Percentiles rank a stretch among this genome's conserved stretches.
Evolutionary conservation across 2,329 filamentous ascomycete species (phyloP).

Genomic region (Colletotrichum orbiculare): DNA sequence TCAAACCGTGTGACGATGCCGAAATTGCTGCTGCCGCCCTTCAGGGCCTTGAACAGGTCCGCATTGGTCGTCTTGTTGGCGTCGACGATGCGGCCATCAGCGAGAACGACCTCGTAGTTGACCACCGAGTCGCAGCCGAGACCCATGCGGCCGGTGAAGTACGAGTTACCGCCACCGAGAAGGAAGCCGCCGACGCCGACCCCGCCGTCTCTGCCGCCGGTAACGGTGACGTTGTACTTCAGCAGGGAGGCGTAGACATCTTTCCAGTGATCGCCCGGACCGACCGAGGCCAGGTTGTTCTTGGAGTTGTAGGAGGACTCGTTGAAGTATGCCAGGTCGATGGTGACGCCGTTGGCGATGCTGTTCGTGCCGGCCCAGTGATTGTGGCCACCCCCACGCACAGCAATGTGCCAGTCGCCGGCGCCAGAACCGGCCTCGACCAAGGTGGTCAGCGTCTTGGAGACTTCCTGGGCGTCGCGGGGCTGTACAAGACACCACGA

Average conservation of each 20-base stretch:
- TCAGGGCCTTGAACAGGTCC: constrained; percentile 59
- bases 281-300: constrained; percentile 30
- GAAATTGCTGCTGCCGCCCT: constrained; percentile 62
- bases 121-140: constrained; percentile 58
- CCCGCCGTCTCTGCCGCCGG: constrained; percentile 54
- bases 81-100: constrained; percentile 53
- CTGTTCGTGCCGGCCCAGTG: constrained; percentile 55
- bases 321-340: constrained; percentile 51
- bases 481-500: constrained; percentile 44
- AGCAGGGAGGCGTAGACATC: constrained; percentile 31
- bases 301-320: constrained; percentile 27
- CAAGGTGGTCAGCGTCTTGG: constrained; percentile 35
- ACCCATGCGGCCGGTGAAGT: constrained; percentile 56
- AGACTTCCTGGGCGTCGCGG: constrained; percentile 39
- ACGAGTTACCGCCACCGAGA: constrained; percentile 61
- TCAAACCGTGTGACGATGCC: constrained; percentile 53
- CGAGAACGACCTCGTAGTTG: constrained; percentile 58
- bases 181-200: constrained; percentile 58
- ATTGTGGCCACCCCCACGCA: constrained; percentile 62
- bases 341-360: constrained; percentile 54
- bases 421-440: constrained; percentile 36
- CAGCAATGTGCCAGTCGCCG: constrained; percentile 53
- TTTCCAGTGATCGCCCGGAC: constrained; percentile 29
- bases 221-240: constrained; percentile 46
- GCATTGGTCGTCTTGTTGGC: constrained; percentile 48